Conservation (phyloP, 1,139 yeast genomes). For the Geotrichum cucujoidarum region DNA sequence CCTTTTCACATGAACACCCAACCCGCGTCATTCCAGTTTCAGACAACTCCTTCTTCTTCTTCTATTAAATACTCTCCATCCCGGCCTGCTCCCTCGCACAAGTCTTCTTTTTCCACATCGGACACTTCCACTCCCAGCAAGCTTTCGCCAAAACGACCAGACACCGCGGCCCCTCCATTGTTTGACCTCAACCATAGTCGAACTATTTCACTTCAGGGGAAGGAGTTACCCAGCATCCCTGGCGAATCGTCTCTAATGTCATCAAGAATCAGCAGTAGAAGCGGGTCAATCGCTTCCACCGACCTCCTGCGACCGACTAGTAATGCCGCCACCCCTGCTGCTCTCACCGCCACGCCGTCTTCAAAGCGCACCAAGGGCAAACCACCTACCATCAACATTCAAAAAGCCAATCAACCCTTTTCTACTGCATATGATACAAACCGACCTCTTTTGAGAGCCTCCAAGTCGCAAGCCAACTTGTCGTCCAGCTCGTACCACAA, state of each 20-base stretch:
- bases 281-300: too few species aligned
- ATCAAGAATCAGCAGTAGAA: too few species aligned
- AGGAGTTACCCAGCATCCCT: not conserved
- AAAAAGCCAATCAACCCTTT: constrained; percentile 1
- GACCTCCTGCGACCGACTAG: too few species aligned
- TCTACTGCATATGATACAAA: not conserved
- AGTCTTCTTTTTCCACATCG: too few species aligned
- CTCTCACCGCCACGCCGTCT: not conserved
- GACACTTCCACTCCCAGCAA: not conserved
- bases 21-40: too few species aligned
- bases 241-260: too few species aligned
- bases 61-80: not conserved
- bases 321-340: too few species aligned
- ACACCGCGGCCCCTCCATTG: not conserved
- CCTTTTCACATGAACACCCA: not conserved
- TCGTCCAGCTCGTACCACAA: not conserved
- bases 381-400: not conserved
- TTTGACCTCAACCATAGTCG: not conserved
- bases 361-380: not conserved
- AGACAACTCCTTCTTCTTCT: not conserved
- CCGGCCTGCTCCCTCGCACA: not conserved
- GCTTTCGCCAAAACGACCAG: not conserved
- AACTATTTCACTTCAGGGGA: not conserved
- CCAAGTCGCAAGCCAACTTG: not conserved
- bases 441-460: not conserved